Base-by-base conservation (phyloP, 169 alveolate species). In the Eimeria brunetti region DNA sequence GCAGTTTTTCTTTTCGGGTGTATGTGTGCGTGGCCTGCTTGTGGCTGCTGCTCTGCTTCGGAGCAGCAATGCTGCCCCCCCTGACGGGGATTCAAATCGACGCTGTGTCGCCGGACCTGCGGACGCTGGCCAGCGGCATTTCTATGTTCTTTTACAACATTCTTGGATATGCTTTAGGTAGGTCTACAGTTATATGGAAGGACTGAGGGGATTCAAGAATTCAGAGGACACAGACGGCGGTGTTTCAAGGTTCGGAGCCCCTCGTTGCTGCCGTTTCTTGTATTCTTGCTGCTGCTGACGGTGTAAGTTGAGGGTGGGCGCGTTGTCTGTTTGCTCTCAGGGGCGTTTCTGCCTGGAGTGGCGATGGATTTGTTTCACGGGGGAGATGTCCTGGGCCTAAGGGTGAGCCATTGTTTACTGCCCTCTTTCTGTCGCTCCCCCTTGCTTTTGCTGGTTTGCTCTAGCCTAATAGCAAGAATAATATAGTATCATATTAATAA, bases 101-200 rank as follows among this genome's bases (percentile, higher is more conserved):
- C 44, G 86, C 95, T 20, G 96, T 94, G 36, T 73, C 76, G 41
- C 88, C 94, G 9, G 33, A 78, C n/a, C 89, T 94, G 71, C 94
- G 96, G 44, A 71, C 95, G 16, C 73, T 88, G 78, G 94, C 95
- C 2, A 76, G 92, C 71, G 96, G 95, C 30, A 44, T 94, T 27
- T 94, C 96, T 51, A 94, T 94, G 95, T 89, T 86, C 95, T 86
- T 76, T 62, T 94, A 94, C 88, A 94, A 86, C 67, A 53, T 94
- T 27, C 75, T 89, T 56, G 96, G 96, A 58, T 94, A 94, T 44
- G 89, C 90, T 51, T 71, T 88, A 33, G 96, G 95, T 78, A 36
- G 67, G 84, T 51, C 46, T 14, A 44, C 49, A 36, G 51, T 30
- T 33, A 44, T 46, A 46, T 46, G 60, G 5, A 76, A 53, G 60